A percentile compares a stretch with the other conserved stretches of the same genome.
phyloP scores from a whole-genome alignment of 805 yeast genomes.

The Candida khao-thaluensis region DNA sequence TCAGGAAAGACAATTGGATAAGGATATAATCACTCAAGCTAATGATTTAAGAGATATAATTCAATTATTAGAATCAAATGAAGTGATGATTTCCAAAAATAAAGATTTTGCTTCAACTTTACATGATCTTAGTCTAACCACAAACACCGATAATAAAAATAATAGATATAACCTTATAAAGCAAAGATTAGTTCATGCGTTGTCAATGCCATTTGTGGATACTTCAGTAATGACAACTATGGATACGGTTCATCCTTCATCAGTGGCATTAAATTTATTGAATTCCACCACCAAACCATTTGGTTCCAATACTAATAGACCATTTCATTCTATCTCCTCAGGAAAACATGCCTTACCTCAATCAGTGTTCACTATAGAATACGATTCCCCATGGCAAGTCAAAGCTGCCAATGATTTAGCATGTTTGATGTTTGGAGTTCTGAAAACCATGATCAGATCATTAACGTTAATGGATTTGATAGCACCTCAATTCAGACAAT shows the following conservation, averaged over 20 bases:
- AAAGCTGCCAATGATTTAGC: conserved; percentile 89
- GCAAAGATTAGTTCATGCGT: conserved; percentile 54
- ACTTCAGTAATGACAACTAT: conserved; percentile 31
- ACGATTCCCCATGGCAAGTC: conserved; percentile 73
- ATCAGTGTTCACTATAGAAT: conserved; percentile 79
- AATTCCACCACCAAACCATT: conserved; percentile 13
- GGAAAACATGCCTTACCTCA: conserved; percentile 74
- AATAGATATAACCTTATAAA: conserved; percentile 38
- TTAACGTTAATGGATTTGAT: conserved; percentile 72
- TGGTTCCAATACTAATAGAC: conserved; percentile 40
- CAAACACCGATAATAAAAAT: conserved; percentile 14
- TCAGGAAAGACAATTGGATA: conserved; percentile 4
- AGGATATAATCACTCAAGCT: conserved; percentile 8
- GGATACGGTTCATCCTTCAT: conserved; percentile 28
- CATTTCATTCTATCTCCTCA: conserved; percentile 64
- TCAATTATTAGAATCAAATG: conserved; percentile 43
- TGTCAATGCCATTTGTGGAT: conserved; percentile 66
- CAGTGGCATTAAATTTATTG: conserved; percentile 31
- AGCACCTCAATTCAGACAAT: conserved; percentile 71
- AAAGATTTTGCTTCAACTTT: conserved; percentile 51
- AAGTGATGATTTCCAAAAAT: conserved; percentile 25
- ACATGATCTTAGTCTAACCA: conserved; percentile 51
- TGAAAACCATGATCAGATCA: conserved; percentile 59
- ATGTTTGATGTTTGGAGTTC: conserved; percentile 80
- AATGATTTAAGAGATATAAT: conserved; percentile 52